A percentile compares a stretch with the other conserved stretches of the same genome.
These are phyloP conservation scores for Rhododendron vialii DNA, from an alignment of 148 eudicot species.

Conservation along the genomic window DNA sequence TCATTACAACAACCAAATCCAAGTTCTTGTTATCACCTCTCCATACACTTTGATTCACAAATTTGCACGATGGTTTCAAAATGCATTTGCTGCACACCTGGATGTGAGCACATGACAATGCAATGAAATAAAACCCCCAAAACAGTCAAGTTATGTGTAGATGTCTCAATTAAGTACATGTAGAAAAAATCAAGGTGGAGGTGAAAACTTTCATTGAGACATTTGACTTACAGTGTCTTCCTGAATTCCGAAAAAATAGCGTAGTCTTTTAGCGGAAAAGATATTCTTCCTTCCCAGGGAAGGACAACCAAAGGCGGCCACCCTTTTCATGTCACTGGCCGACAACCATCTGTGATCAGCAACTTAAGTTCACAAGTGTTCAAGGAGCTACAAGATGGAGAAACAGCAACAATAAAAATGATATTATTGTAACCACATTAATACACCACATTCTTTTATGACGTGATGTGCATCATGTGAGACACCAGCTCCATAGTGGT, in stretches of 20 bases:
- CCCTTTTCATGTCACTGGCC: slow-evolving; percentile 58
- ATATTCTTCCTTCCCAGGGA: slow-evolving; percentile 44
- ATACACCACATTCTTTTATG: not conserved
- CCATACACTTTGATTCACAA: slow-evolving; percentile 38
- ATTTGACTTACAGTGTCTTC: slow-evolving; percentile 47
- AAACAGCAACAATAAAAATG: not conserved
- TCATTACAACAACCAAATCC: slow-evolving; percentile 46
- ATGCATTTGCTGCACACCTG: slow-evolving; percentile 70
- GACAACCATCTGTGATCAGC: slow-evolving; percentile 59
- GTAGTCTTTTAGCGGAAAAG: slow-evolving; percentile 59
- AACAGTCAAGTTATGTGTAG: not conserved
- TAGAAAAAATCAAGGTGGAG: not conserved
- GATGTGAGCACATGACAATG: not conserved
- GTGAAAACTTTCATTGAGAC: not conserved
- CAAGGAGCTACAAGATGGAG: not conserved
- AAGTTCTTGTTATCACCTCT: slow-evolving; percentile 28
- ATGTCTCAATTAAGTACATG: not conserved
- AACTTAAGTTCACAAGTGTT: slow-evolving; percentile 7
- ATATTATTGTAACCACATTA: not conserved
- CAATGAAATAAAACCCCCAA: too few species aligned
- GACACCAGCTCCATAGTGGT: not conserved
- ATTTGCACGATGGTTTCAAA: slow-evolving; percentile 57
- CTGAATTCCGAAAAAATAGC: slow-evolving; percentile 45
- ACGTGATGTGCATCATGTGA: not conserved
- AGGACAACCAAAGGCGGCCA: slow-evolving; percentile 80